Conservation (phyloP, 257 asterid genomes). For the Solanum sitiens region DNA sequence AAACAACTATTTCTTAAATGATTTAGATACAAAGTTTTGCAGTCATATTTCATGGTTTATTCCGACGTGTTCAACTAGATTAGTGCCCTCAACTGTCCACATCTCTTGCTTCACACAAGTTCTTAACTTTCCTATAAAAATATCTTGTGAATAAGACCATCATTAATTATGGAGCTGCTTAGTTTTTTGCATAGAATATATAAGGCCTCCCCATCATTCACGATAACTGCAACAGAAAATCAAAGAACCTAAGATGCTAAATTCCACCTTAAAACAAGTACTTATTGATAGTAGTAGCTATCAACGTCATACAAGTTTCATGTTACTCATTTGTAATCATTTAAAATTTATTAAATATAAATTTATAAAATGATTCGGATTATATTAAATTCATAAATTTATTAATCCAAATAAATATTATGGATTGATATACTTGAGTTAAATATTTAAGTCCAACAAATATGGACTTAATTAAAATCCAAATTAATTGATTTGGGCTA, state of each 20-base stretch:
- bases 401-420: no score
- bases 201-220: conserved; percentile 79
- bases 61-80: background rate
- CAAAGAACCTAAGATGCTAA: background rate
- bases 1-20: background rate
- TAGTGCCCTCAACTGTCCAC: background rate
- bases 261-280: background rate
- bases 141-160: conserved; percentile 77
- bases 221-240: conserved; percentile 36
- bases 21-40: background rate
- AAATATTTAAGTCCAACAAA: no score
- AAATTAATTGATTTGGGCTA: no score
- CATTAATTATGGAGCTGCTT: conserved; percentile 53
- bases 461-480: no score
- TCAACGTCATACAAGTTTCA: background rate
- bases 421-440: no score
- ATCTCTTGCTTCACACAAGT: background rate
- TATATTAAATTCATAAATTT: no score
- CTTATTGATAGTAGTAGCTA: background rate
- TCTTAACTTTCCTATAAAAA: background rate
- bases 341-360: no score
- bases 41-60: background rate
- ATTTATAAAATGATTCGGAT: no score
- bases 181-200: conserved; percentile 39
- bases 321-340: no score